Percentiles rank a stretch among this genome's conserved stretches.
Conservation (phyloP, 2,329 filamentous ascomycete species). For the Ophiostoma pallidulum region DNA sequence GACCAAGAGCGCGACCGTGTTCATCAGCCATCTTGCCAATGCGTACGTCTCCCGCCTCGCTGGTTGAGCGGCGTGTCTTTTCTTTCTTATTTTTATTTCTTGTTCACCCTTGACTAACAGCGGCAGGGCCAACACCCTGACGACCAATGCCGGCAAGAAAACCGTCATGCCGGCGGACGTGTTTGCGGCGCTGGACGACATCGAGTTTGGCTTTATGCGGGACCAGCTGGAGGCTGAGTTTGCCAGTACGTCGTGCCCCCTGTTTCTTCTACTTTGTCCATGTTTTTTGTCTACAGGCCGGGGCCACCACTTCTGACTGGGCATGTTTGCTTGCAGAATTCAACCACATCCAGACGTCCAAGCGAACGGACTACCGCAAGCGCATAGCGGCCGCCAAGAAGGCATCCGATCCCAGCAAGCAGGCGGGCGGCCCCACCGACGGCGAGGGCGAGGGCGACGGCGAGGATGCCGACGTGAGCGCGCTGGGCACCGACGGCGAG, state of each 20-base stretch:
- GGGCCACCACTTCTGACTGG: too few species aligned
- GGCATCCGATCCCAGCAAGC: slow-evolving; percentile 16
- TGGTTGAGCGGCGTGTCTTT: neutral
- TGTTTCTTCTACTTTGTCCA: slow-evolving; percentile 1
- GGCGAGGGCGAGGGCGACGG: slow-evolving; percentile 19
- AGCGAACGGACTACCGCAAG: slow-evolving; percentile 62
- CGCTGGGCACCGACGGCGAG: neutral
- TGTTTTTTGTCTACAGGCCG: too few species aligned
- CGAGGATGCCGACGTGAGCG: slow-evolving; percentile 15
- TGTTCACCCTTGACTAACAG: neutral
- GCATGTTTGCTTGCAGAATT: slow-evolving; percentile 42
- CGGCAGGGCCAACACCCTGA: slow-evolving; percentile 62
- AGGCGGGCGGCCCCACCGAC: slow-evolving; percentile 17
- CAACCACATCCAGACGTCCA: slow-evolving; percentile 62
- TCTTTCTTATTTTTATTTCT: neutral
- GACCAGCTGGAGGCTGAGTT: slow-evolving; percentile 64
- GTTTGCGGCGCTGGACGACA: slow-evolving; percentile 65
- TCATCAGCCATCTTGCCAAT: slow-evolving; percentile 69
- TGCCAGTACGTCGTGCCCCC: slow-evolving; percentile 45
- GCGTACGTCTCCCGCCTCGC: too few species aligned
- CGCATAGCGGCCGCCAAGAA: slow-evolving; percentile 59
- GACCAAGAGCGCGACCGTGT: slow-evolving; percentile 73
- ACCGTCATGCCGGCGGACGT: slow-evolving; percentile 70
- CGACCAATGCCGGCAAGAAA: slow-evolving; percentile 59
- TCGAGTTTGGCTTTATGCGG: slow-evolving; percentile 65